Evolutionary conservation across 805 yeast species (phyloP), one percentile per base, ranked within the genome.

Genomic region (Yarrowia phangngaensis): DNA sequence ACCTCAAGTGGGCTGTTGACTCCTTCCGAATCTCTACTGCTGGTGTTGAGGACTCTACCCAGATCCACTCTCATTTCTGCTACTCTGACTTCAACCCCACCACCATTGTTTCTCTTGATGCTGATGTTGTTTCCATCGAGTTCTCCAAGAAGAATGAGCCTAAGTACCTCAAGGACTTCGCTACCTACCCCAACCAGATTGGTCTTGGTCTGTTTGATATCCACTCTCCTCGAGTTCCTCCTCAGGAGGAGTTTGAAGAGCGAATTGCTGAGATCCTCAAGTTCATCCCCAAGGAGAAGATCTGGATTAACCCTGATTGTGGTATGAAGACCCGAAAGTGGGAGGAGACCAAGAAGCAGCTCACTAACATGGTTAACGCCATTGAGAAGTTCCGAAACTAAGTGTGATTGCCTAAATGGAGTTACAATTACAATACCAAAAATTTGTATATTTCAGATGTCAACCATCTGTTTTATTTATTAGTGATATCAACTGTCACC

Each of bases 281-380:
- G 78, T 92, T 85, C 54, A 90, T 90, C 79, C 97, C 97, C 70
- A 94, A 92, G 68, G 86, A 85, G 72, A 90, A 89, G 74, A 85
- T 92, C 81, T 92, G 98, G 98, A 95, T 92, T 69, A 92, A 92
- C 94, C 98, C 98, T 67, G 98, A 92, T 78, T 92, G 98, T 82
- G 98, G 98, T 81, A 82, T 92, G 73, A 92, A 92, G 85, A 92
- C 98, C 71, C 89, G 98, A 83, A 95, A 95, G 64, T 92, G 98
- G 98, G 87, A 84, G 63, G 98, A 92, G 80, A 86, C 90, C 64
- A 87, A 75, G 69, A 88, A 82, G 67, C 87, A 95, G 65, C 82
- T 92, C 73, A 85, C 95, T 71, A 85, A 92, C 76, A 92, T 92
- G 98, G 97, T 92, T 70, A 92, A 84, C 61, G 97, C 98, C 67